phyloP scores from a whole-genome alignment of 139 green algal genomes.

The Nannochloris sp. region DNA sequence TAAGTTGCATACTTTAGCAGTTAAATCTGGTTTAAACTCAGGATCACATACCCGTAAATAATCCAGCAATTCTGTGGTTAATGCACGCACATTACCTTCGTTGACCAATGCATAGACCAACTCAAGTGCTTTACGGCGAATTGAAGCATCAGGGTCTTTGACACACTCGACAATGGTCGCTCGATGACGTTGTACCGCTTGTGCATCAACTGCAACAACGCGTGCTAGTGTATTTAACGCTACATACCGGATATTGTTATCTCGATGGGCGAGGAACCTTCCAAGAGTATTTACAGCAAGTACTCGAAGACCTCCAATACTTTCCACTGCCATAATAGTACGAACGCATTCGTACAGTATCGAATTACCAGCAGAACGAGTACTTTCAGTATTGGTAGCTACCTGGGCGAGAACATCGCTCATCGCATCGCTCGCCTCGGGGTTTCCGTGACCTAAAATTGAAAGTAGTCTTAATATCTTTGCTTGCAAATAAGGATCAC shows the following conservation, averaged over 20 bases:
- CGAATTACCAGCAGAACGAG: conserved; percentile 84
- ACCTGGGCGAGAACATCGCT: conserved; percentile 91
- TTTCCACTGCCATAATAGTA: conserved; percentile 92
- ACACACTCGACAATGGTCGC: conserved; percentile 95
- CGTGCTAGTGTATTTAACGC: conserved; percentile 89
- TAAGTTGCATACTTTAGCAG: conserved; percentile 82
- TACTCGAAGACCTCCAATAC: conserved; percentile 83
- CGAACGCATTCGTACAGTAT: conserved; percentile 94
- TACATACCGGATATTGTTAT: conserved; percentile 97
- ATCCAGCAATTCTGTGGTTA: conserved; percentile 90
- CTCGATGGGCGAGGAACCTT: conserved; percentile 60
- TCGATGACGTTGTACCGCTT: conserved; percentile 94
- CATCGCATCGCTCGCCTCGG: conserved; percentile 92
- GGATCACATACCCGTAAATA: conserved; percentile 84
- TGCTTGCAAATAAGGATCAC: conserved; percentile 95
- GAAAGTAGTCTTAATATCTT: conserved; percentile 84
- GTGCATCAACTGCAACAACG: conserved; percentile 74
- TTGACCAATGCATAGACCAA: conserved; percentile 91
- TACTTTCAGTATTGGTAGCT: conserved; percentile 80
- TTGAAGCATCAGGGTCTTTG: conserved; percentile 67
- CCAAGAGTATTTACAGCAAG: conserved; percentile 97
- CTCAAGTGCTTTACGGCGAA: conserved; percentile 75
- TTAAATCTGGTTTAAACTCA: conserved; percentile 95
- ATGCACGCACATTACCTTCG: conserved; percentile 65
- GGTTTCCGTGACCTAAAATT: conserved; percentile 67